Evolutionary conservation across 2,329 filamentous ascomycete species (phyloP).

Genomic region (Fusarium devonianum): DNA sequence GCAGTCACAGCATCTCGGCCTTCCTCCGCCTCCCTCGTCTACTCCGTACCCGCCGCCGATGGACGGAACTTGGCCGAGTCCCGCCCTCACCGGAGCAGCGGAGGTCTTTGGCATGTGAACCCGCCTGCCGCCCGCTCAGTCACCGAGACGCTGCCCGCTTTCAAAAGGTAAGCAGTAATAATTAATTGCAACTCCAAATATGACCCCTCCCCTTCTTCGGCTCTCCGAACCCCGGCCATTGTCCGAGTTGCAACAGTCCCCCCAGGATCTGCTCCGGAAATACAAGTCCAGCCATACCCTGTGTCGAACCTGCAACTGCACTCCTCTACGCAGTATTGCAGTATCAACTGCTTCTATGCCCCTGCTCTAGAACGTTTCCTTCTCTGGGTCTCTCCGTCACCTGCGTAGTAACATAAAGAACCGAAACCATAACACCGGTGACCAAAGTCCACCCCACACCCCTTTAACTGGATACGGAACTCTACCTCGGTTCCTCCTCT

Average conservation of each 20-base stretch:
- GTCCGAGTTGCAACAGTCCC: no score
- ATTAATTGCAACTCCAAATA: no score
- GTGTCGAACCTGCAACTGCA: no score
- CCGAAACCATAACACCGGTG: not conserved
- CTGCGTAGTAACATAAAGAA: not conserved
- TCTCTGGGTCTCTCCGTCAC: no score
- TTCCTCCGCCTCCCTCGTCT: constrained; percentile 34
- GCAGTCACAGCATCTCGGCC: constrained; percentile 30
- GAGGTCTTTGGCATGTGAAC: constrained; percentile 45
- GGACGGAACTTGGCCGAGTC: constrained; percentile 41
- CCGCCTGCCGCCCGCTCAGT: constrained; percentile 14
- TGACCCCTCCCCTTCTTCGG: no score
- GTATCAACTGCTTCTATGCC: not conserved
- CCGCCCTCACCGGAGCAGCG: constrained; percentile 41
- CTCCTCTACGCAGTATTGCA: no score
- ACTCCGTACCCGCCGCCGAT: constrained; percentile 26
- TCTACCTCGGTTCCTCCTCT: no score
- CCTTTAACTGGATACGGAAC: no score
- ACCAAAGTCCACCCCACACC: constrained; percentile 16
- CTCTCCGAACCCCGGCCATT: constrained; percentile 2
- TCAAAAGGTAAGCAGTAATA: no score
- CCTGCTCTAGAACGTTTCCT: constrained; percentile 3
- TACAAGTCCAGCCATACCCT: not conserved
- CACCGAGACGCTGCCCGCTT: not conserved
- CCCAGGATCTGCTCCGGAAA: constrained; percentile 2